Base-by-base conservation (phyloP, 1,139 yeast genomes). In the Yarrowia galli region DNA sequence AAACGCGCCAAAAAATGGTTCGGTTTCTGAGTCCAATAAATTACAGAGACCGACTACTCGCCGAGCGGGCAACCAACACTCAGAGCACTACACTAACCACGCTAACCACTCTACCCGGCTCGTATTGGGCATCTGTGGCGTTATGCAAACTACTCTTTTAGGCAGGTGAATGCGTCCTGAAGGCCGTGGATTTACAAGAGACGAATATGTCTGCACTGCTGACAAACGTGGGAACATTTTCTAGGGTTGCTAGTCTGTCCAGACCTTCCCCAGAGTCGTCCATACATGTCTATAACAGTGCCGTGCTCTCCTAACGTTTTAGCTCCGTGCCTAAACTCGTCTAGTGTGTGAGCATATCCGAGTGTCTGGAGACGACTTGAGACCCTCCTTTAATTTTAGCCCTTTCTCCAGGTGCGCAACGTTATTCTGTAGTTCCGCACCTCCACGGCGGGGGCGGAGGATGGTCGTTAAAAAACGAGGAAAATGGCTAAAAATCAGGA, bases 351-450 rank as follows among this genome's bases (percentile, higher is more conserved):
- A 42, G 45, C 15, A 10, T 42, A 22, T 43, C 25, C 13, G 28
- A 7, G 12, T 22, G 49, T 20, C 49, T 45, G 28, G 16, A 20
- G 49, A 45, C 32, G 32, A 28, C 3, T 5, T 7, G 4, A 3
- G 32, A 8, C 32, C 32, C 32, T 28, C 9, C 49, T 15, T 10
- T n/a, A 22, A 22, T 3, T 4, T 43, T 10, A 12, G 12, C 48
- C 45, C 12, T n/a, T 48, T 48, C 53, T 48, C 54, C 56, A 49
- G 56, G 56, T 49, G 56, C 56, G 56, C 56, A 49, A 49, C 56
- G 40, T 32, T 49, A 49, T 49, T 49, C 22, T 10, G 6, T 18
- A 6, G 20, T 49, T 32, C 56, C 53, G 53, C 53, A 10, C 16
- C 28, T 48, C 54, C 54, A 28, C 38, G 54, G 54, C 8, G 16